Evolutionary conservation across 2,329 filamentous ascomycete species (phyloP), one percentile per base, ranked within the genome.

Genomic region (Aspergillus sp.): DNA sequence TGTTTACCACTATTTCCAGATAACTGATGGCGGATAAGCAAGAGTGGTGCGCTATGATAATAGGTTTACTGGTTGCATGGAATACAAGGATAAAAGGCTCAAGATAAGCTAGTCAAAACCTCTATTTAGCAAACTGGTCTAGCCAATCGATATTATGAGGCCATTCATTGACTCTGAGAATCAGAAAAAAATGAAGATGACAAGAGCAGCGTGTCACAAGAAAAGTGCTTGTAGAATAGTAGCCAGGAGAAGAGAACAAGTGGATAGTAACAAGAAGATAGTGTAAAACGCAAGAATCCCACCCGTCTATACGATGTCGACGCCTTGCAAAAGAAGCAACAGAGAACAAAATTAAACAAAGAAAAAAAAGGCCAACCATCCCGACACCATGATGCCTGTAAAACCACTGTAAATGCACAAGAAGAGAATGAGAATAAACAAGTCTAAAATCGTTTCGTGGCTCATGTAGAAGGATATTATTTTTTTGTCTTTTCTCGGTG

Each of bases 361-460:
- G 49, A 46, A 46, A 48, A 48, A 49, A 55, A 19, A 19, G 19
- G 19, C 19, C 19, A 19, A 19, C 19, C 19, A 19, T 19, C 19
- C 57, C 54, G 62, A 66, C 62, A 66, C 61, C 63, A 53, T 56
- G 58, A 65, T 66, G 62, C 63, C 63, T 61, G 57, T 58, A 59
- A 63, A 58, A 48, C 54, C 48, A 54, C 51, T 57, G 49, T 60
- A 63, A 65, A 66, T 66, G 63, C 62, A 63, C 57, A 38, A 26
- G 19, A 42, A 41, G 19, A 2, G 19, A 19, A 19, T 19, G 19
- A 19, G 19, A 19, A 41, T 29, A 29, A 29, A 32, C 10, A 65
- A 62, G 59, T 66, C 63, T 66, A 66, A 19, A 19, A 64, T 63
- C 57, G 58, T 65, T 64, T 66, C 64, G 62, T 66, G 56, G 57